Conservation (phyloP, 2,329 filamentous ascomycete species). For the Stachybotrys elegans region DNA sequence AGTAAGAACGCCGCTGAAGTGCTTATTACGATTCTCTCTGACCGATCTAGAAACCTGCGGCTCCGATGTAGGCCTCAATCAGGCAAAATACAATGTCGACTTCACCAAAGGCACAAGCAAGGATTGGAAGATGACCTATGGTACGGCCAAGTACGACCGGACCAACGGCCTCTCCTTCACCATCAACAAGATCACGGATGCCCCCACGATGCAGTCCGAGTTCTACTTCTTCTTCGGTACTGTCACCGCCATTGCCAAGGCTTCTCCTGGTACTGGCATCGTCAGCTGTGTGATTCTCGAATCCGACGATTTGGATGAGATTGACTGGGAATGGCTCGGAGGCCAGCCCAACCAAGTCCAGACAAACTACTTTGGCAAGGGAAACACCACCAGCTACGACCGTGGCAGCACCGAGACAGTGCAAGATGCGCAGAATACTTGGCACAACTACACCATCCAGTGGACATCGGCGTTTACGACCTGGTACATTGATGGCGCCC, state of each 20-base stretch:
- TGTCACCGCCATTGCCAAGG: conserved; percentile 64
- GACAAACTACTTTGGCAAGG: conserved; percentile 77
- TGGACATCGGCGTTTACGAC: conserved; percentile 60
- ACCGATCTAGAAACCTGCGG: conserved; percentile 40
- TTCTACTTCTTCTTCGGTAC: conserved; percentile 86
- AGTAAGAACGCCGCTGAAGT: conserved; percentile 7
- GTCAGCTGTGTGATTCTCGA: conserved; percentile 73
- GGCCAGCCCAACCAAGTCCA: conserved; percentile 65
- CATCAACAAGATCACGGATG: conserved; percentile 52
- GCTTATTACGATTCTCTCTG: too few relatives aligned
- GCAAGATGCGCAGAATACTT: conserved; percentile 37
- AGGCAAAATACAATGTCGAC: conserved; percentile 50
- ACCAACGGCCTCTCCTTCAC: conserved; percentile 33
- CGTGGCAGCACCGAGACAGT: conserved; percentile 55
- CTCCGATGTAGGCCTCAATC: conserved; percentile 62
- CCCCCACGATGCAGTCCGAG: conserved; percentile 59
- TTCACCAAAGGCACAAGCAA: conserved; percentile 60
- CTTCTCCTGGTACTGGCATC: conserved; percentile 68
- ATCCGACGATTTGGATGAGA: conserved; percentile 74
- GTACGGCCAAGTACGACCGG: conserved; percentile 18
- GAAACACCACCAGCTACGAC: conserved; percentile 60
- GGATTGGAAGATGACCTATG: conserved; percentile 16
- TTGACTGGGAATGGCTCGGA: conserved; percentile 81
- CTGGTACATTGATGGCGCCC: conserved; percentile 59
- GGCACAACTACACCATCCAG: conserved; percentile 63